phyloP scores from a whole-genome alignment of 345 rosid genomes.

The Populus pruinosa region DNA sequence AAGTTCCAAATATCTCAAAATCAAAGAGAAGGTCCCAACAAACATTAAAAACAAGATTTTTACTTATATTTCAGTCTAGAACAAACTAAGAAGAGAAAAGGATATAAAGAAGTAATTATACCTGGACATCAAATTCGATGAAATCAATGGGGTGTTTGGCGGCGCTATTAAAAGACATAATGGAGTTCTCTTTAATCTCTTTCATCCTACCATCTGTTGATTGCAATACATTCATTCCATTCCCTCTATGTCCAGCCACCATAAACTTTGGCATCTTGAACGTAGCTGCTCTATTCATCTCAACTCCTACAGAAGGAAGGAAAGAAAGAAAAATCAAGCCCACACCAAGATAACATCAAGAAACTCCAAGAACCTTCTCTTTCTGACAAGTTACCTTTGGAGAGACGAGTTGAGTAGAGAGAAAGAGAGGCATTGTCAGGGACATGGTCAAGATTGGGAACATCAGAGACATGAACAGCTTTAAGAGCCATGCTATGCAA shows the following conservation, averaged over 20 bases:
- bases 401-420: slow-evolving; percentile 34
- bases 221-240: slow-evolving; percentile 73
- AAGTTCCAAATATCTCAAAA: not conserved
- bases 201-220: slow-evolving; percentile 59
- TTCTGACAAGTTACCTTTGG: slow-evolving; percentile 22
- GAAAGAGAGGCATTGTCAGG: slow-evolving; percentile 48
- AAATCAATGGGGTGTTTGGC: slow-evolving; percentile 70
- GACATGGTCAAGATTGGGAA: slow-evolving; percentile 66
- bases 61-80: not conserved
- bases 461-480: slow-evolving; percentile 82
- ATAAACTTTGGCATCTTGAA: slow-evolving; percentile 54
- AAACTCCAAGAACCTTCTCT: not conserved
- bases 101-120: slow-evolving; percentile 2
- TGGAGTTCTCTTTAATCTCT: slow-evolving; percentile 74
- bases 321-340: no score
- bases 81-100: not conserved
- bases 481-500: slow-evolving; percentile 58
- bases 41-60: not conserved
- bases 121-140: slow-evolving; percentile 99
- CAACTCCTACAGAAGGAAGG: slow-evolving; percentile 36
- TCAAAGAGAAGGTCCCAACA: not conserved
- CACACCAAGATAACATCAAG: no score
- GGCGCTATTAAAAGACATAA: slow-evolving; percentile 71
- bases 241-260: slow-evolving; percentile 89
- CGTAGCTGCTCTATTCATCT: slow-evolving; percentile 23